phyloP scores from a whole-genome alignment of 768 basidiomycete species.

The Hygrocybe coccinea region DNA sequence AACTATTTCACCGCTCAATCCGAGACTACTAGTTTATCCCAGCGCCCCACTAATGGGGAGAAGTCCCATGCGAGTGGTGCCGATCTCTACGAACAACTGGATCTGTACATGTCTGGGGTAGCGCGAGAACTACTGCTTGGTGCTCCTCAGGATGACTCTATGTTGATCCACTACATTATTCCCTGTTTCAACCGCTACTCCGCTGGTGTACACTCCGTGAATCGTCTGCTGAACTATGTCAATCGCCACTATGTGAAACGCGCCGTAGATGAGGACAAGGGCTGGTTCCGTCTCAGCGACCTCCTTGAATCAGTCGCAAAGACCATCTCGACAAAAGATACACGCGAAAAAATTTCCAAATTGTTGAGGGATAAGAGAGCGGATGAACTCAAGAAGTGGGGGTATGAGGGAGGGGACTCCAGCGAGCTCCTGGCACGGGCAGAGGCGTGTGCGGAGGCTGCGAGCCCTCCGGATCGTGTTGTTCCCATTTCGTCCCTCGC shows the following conservation, averaged over 20 bases:
- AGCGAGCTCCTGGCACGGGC: conserved; percentile 47
- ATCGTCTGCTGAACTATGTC: conserved; percentile 74
- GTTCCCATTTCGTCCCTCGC: conserved; percentile 62
- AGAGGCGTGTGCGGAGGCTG: conserved; percentile 71
- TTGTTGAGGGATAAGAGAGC: conserved; percentile 53
- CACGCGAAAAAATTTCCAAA: conserved; percentile 56
- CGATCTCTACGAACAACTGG: conserved; percentile 70
- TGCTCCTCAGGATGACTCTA: conserved; percentile 59
- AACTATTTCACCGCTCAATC: conserved; percentile 52
- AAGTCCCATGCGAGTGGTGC: conserved; percentile 45
- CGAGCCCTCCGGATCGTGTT: conserved; percentile 61
- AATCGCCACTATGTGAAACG: conserved; percentile 75
- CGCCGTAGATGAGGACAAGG: conserved; percentile 71
- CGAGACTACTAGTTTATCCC: conserved; percentile 37
- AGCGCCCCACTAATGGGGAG: conserved; percentile 25
- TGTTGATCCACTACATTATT: conserved; percentile 64
- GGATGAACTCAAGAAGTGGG: conserved; percentile 70
- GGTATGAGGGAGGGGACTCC: conserved; percentile 50
- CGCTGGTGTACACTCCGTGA: conserved; percentile 60
- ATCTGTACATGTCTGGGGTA: conserved; percentile 62
- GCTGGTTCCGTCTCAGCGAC: conserved; percentile 68
- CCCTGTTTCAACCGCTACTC: conserved; percentile 68
- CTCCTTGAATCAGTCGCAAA: conserved; percentile 57
- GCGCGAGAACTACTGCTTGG: conserved; percentile 59
- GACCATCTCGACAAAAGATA: conserved; percentile 44